Evolutionary conservation across 164 flowering plant species (phyloP).

Genomic region (Amborella trichopoda): DNA sequence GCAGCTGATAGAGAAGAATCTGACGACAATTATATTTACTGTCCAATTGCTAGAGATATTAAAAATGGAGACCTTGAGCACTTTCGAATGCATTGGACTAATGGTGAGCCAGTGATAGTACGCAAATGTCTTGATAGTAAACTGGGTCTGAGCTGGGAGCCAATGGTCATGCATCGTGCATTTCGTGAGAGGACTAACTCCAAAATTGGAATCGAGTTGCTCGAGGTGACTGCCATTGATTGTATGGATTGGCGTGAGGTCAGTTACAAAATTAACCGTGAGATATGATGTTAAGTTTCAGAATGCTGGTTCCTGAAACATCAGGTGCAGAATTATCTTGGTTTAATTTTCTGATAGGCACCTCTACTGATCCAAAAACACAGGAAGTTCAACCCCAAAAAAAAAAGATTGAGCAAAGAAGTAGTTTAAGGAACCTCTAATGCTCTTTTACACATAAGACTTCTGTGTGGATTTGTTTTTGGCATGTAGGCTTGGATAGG

Average conservation of each 20-base stretch:
- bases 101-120: slow-evolving; percentile 84
- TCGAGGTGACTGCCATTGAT: slow-evolving; percentile 49
- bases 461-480: no score
- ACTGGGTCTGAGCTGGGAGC: slow-evolving; percentile 91
- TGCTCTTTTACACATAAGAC: no score
- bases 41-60: slow-evolving; percentile 43
- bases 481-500: no score
- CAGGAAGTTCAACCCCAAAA: no score
- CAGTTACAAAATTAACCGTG: no score
- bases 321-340: no score
- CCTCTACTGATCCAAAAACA: no score
- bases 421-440: no score
- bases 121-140: slow-evolving; percentile 53
- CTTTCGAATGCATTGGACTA: slow-evolving; percentile 77
- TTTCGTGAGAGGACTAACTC: slow-evolving; percentile 34
- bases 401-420: no score
- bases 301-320: no score
- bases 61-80: slow-evolving; percentile 45
- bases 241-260: slow-evolving; percentile 81
- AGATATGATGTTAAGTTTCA: no score
- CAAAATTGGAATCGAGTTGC: slow-evolving; percentile 16
- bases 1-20: slow-evolving; percentile 54
- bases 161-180: slow-evolving; percentile 98
- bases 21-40: slow-evolving; percentile 52
- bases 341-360: no score